A percentile compares a stretch with the other conserved stretches of the same genome.
Evolutionary conservation across 345 rosid genomes (phyloP).

Genomic region (Rubroshorea leprosula): DNA sequence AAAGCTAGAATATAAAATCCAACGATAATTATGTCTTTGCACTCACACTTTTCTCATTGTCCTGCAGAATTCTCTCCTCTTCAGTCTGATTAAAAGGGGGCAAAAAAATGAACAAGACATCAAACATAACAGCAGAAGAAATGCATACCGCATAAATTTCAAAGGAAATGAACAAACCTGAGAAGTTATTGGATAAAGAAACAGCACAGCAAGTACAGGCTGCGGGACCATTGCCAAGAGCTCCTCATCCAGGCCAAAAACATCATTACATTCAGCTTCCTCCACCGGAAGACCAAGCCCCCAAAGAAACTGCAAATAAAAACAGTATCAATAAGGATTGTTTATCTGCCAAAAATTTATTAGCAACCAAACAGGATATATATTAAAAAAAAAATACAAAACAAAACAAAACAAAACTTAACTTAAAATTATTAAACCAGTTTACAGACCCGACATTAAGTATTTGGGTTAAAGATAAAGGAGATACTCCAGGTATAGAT

Average conservation of each 20-base stretch:
- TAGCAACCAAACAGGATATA: background rate
- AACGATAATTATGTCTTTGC: background rate
- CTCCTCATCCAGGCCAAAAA: conserved; percentile 82
- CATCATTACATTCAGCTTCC: conserved; percentile 82
- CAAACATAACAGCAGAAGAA: background rate
- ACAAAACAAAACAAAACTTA: background rate
- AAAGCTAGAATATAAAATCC: background rate
- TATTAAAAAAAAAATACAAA: too few relatives aligned
- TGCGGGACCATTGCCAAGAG: conserved; percentile 82
- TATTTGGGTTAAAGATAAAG: too few relatives aligned
- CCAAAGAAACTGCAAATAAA: conserved; percentile 62
- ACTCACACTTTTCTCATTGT: conserved; percentile 44
- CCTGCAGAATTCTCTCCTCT: conserved; percentile 68
- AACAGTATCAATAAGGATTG: background rate
- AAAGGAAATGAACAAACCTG: conserved; percentile 41
- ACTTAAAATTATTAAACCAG: too few relatives aligned
- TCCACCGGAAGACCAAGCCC: conserved; percentile 66
- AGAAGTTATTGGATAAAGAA: conserved; percentile 74
- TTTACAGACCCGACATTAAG: too few relatives aligned
- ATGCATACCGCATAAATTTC: background rate
- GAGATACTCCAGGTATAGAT: too few relatives aligned
- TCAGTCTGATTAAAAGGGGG: conserved; percentile 45
- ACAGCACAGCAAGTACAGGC: conserved; percentile 89
- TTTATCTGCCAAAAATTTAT: background rate
- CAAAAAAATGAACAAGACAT: background rate